Percentiles rank a stretch among this genome's conserved stretches.
Evolutionary conservation across 257 asterid species (phyloP).

Genomic region (Paulownia fortunei): DNA sequence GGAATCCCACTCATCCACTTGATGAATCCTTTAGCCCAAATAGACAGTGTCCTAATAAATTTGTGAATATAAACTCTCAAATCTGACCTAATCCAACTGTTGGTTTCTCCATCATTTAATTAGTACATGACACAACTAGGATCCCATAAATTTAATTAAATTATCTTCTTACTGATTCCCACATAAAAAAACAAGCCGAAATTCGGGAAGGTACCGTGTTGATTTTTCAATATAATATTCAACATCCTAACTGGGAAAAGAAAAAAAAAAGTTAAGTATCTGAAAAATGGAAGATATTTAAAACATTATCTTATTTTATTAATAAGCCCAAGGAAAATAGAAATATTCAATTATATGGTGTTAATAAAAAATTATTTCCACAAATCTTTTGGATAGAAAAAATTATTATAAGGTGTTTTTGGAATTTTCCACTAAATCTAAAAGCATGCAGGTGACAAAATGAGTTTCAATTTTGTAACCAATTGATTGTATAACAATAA

Average conservation of each 20-base stretch:
- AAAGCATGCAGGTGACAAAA: too few species aligned
- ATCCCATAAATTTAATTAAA: not conserved
- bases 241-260: too few species aligned
- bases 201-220: not conserved
- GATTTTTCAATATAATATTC: too few species aligned
- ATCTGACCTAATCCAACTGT: slow-evolving; percentile 34
- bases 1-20: slow-evolving; percentile 47
- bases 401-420: not conserved
- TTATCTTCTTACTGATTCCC: slow-evolving; percentile 17
- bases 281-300: too few species aligned
- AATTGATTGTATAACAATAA: too few species aligned
- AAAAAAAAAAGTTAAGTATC: not conserved
- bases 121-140: slow-evolving; percentile 9
- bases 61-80: not conserved
- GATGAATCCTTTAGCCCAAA: not conserved
- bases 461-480: not conserved
- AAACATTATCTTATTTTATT: too few species aligned
- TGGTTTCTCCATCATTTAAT: not conserved
- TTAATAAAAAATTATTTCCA: too few species aligned
- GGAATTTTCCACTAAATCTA: too few species aligned
- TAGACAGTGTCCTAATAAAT: not conserved
- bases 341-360: too few species aligned
- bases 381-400: too few species aligned
- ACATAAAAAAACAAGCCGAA: not conserved
- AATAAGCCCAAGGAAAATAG: not conserved